Conservation (phyloP, 495 filamentous ascomycete species). For the Neurospora intermedia region DNA sequence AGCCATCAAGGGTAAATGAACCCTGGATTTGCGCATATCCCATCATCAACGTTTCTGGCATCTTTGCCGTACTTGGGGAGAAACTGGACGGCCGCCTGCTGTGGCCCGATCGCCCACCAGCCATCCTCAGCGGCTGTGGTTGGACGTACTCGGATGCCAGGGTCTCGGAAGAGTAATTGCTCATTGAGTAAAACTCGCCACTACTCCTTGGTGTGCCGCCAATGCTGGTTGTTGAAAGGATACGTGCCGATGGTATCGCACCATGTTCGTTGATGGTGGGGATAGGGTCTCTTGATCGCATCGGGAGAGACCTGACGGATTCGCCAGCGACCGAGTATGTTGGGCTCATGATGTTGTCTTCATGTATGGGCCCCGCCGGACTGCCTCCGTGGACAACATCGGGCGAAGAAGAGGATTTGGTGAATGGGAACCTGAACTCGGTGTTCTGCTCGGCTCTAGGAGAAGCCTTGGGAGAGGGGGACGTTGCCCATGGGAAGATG, state of each 20-base stretch:
- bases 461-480: slow-evolving; percentile 3
- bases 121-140: slow-evolving; percentile 39
- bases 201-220: slow-evolving; percentile 71
- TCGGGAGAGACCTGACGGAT: slow-evolving; percentile 17
- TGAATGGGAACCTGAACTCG: slow-evolving; percentile 61
- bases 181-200: slow-evolving; percentile 85
- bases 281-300: slow-evolving; percentile 28
- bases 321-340: slow-evolving; percentile 21
- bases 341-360: slow-evolving; percentile 25
- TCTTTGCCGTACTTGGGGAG: slow-evolving; percentile 33
- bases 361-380: slow-evolving; percentile 4
- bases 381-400: slow-evolving; percentile 9
- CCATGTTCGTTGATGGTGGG: slow-evolving; percentile 43
- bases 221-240: slow-evolving; percentile 63
- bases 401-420: slow-evolving; percentile 32
- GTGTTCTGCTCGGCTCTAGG: slow-evolving; percentile 36
- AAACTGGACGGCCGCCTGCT: slow-evolving; percentile 52
- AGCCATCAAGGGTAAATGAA: slow-evolving; percentile 83
- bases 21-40: slow-evolving; percentile 94
- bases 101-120: slow-evolving; percentile 44
- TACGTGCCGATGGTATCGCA: slow-evolving; percentile 49
- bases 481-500: slow-evolving; percentile 5
- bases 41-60: slow-evolving; percentile 83
- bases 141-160: slow-evolving; percentile 81
- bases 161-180: slow-evolving; percentile 90